These are phyloP conservation scores for Trichosporon coremiiforme DNA, from an alignment of 1,284 basidiomycete genomes.

Conservation along the genomic window DNA sequence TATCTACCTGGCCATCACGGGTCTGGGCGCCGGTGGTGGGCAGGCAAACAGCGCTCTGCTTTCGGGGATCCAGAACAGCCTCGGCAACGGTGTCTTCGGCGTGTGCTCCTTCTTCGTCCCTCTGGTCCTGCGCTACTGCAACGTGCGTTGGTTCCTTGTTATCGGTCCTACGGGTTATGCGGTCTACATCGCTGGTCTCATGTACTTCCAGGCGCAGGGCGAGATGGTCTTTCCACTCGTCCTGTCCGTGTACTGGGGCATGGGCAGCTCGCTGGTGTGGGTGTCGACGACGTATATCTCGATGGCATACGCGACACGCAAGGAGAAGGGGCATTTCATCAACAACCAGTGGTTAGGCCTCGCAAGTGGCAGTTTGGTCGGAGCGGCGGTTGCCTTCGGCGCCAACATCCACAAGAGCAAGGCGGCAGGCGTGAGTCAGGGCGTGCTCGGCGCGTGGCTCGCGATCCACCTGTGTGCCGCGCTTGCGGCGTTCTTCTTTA, in stretches of 20 bases:
- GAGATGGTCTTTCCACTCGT: constrained; percentile 19
- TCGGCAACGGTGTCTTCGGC: constrained; percentile 20
- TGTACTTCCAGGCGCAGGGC: constrained; percentile 19
- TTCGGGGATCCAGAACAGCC: constrained; percentile 12
- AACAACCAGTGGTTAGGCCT: constrained; percentile 20
- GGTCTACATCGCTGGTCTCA: constrained; percentile 17
- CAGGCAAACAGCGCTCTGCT: constrained; percentile 2
- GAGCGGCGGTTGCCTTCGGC: constrained; percentile 12
- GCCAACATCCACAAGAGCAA: constrained; percentile 18
- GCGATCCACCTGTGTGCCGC: constrained; percentile 14
- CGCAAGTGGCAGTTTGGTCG: constrained; percentile 3
- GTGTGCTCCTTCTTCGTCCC: constrained; percentile 17
- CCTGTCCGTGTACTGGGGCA: constrained; percentile 11
- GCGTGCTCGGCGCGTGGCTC: constrained; percentile 13
- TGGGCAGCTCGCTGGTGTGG: constrained; percentile 7
- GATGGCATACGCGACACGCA: constrained; percentile 8
- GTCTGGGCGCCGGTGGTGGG: constrained; percentile 11
- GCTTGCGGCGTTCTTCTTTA: constrained; percentile 4
- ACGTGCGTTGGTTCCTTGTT: constrained; percentile 17
- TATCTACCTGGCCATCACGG: constrained; percentile 15
- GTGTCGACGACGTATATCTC: constrained; percentile 19
- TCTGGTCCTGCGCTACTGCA: constrained; percentile 6
- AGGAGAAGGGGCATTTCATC: constrained; percentile 11
- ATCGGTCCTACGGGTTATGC: constrained; percentile 20
- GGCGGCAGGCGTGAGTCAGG: constrained; percentile 9